Percentiles rank a stretch among this genome's conserved stretches.
Evolutionary conservation across 805 yeast species (phyloP).

Genomic region (Sugiyamaella floridensis): DNA sequence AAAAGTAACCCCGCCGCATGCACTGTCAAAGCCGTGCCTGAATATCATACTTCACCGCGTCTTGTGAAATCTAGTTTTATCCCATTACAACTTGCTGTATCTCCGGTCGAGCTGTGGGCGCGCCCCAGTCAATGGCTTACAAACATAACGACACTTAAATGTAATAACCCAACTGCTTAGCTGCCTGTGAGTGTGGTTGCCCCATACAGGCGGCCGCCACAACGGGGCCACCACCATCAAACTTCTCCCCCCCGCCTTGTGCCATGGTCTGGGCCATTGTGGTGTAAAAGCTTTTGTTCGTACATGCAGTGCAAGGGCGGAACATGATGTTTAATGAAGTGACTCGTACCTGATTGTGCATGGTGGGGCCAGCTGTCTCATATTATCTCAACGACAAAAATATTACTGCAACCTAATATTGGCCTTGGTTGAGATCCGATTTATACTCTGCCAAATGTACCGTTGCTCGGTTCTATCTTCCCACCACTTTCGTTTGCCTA

Average conservation of each 20-base stretch:
- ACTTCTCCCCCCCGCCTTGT: background rate
- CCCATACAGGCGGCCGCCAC: too few species aligned
- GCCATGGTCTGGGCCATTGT: background rate
- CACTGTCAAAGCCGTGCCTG: background rate
- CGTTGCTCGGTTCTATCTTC: background rate
- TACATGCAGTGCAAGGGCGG: background rate
- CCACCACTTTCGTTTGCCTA: background rate
- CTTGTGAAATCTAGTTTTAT: too few species aligned
- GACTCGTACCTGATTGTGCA: background rate
- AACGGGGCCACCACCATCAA: too few species aligned
- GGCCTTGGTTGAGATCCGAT: background rate
- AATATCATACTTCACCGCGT: background rate
- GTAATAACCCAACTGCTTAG: too few species aligned
- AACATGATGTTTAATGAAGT: background rate
- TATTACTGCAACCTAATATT: background rate
- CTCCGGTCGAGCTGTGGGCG: too few species aligned
- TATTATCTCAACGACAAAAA: background rate
- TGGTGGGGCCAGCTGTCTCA: background rate
- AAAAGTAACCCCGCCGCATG: background rate
- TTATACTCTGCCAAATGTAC: background rate
- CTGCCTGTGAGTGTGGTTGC: too few species aligned
- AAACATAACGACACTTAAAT: too few species aligned
- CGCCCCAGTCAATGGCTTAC: too few species aligned
- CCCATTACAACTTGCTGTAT: too few species aligned
- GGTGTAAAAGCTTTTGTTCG: background rate